These are phyloP conservation scores for Kwoniella shandongensis DNA, from an alignment of 768 basidiomycete species.

Conservation along the genomic window DNA sequence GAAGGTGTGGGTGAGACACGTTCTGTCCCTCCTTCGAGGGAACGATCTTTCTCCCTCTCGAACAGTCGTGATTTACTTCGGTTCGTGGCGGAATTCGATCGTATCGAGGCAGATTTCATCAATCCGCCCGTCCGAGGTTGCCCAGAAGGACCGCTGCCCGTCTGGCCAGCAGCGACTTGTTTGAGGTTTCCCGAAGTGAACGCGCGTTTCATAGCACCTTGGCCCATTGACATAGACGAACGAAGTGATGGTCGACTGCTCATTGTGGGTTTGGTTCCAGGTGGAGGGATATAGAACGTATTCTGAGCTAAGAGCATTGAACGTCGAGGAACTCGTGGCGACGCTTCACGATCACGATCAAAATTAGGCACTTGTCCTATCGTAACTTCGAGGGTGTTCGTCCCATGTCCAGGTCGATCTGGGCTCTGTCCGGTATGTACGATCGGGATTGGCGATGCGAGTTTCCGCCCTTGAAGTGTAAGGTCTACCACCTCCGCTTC, in stretches of 20 bases:
- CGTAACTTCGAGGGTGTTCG: too few species aligned
- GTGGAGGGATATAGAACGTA: conserved; percentile 15
- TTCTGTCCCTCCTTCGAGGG: conserved; percentile 6
- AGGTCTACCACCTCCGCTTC: conserved; percentile 24
- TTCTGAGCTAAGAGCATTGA: conserved; percentile 20
- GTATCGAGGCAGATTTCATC: conserved; percentile 9
- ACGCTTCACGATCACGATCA: too few species aligned
- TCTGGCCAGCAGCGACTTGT: background rate
- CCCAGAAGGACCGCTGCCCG: background rate
- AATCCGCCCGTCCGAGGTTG: background rate
- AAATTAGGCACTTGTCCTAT: too few species aligned
- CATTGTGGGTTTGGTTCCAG: background rate
- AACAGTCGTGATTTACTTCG: background rate
- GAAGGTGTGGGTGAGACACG: conserved; percentile 9
- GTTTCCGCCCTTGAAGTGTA: conserved; percentile 9
- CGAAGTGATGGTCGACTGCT: conserved; percentile 4
- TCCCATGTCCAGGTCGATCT: too few species aligned
- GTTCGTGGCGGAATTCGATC: conserved; percentile 5
- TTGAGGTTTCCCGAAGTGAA: conserved; percentile 8
- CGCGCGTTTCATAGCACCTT: conserved; percentile 13
- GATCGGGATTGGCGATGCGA: conserved; percentile 1
- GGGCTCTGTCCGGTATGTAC: background rate
- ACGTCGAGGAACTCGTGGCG: conserved; percentile 7
- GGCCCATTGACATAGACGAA: conserved; percentile 13
- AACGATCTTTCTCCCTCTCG: background rate